Conservation (phyloP, 139 green algal genomes). For the Volvox reticuliferus region DNA sequence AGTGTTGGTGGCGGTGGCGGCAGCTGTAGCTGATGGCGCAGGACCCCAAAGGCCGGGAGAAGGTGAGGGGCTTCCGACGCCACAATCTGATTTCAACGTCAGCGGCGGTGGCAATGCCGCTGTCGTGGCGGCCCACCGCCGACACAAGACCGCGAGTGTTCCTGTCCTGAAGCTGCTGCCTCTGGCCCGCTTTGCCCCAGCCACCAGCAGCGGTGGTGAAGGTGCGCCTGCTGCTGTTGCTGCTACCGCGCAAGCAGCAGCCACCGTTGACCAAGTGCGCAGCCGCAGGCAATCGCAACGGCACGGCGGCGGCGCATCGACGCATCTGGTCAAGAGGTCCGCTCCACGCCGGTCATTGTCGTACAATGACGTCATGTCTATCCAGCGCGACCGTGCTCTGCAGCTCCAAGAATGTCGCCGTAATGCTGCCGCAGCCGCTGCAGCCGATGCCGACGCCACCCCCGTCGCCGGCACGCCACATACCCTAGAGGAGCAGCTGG, state of each 20-base stretch:
- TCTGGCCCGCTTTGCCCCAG: not conserved
- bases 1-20: not conserved
- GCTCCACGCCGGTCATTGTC: not conserved
- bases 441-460: not conserved
- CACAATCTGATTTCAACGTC: not conserved
- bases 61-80: not conserved
- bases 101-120: too few species aligned
- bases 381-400: not conserved
- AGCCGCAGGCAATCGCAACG: not conserved
- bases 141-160: not conserved
- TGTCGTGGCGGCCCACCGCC: not conserved
- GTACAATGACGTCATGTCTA: not conserved
- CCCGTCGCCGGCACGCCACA: not conserved
- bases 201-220: not conserved
- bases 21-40: not conserved
- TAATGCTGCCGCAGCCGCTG: not conserved
- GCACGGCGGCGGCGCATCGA: not conserved
- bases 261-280: not conserved
- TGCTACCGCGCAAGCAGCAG: not conserved
- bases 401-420: not conserved
- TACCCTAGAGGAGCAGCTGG: not conserved
- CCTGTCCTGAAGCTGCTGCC: not conserved
- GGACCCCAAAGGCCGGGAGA: too few species aligned
- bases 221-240: too few species aligned
- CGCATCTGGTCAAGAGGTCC: not conserved